These are phyloP conservation scores for Rubus parviflorus DNA, from an alignment of 306 rosid species.

Conservation along the genomic window DNA sequence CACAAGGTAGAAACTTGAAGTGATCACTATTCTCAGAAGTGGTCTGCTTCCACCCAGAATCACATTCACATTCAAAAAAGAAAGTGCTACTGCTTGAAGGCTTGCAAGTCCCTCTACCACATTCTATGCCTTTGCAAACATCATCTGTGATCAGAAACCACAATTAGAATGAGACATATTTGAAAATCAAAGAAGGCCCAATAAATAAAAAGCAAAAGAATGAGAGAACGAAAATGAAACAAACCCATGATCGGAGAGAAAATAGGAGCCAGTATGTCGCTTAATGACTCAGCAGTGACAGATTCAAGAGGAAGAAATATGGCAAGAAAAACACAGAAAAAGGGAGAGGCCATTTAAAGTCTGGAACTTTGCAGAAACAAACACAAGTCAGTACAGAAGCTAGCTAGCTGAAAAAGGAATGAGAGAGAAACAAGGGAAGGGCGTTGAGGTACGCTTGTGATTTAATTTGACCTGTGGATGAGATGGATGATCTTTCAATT, in stretches of 20 bases:
- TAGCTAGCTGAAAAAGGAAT: not conserved
- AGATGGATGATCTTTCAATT: not conserved
- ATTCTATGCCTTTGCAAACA: constrained; percentile 60
- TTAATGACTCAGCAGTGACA: constrained; percentile 29
- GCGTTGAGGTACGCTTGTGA: not conserved
- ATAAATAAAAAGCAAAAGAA: not conserved
- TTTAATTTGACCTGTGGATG: not conserved
- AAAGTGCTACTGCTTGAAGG: constrained; percentile 51
- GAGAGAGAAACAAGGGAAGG: not conserved
- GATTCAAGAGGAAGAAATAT: constrained; percentile 45
- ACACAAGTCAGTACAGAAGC: not conserved
- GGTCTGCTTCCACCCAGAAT: constrained; percentile 72
- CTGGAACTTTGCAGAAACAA: constrained; percentile 2
- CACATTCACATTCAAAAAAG: constrained; percentile 69
- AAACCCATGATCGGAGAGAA: constrained; percentile 66
- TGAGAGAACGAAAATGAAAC: constrained; percentile 9
- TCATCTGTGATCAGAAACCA: constrained; percentile 43
- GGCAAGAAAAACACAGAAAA: constrained; percentile 26
- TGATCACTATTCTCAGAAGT: constrained; percentile 25
- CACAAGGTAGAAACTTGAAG: constrained; percentile 77
- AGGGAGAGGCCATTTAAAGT: constrained; percentile 47
- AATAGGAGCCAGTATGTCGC: constrained; percentile 51
- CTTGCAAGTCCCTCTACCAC: constrained; percentile 88
- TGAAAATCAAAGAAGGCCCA: constrained; percentile 18
- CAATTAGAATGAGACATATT: not conserved